These are phyloP conservation scores for Holtermanniella nyarrowii DNA, from an alignment of 768 basidiomycete species.

Conservation along the genomic window DNA sequence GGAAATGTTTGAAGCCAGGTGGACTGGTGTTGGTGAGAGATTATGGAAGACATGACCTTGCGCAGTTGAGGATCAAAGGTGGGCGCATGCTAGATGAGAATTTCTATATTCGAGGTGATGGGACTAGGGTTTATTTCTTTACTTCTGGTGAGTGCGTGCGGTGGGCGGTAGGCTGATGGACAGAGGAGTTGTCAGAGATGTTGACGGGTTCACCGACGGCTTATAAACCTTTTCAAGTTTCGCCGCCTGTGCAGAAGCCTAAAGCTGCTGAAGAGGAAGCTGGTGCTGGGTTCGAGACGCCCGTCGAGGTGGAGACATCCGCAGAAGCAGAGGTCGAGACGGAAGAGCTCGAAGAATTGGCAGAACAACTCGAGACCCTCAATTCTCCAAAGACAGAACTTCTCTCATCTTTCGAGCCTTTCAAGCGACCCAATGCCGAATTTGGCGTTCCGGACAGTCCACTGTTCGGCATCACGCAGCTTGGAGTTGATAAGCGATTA, in stretches of 20 bases:
- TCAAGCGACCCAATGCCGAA: slow-evolving; percentile 3
- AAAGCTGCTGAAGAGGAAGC: neutral
- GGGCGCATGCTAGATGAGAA: slow-evolving; percentile 82
- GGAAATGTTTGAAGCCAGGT: slow-evolving; percentile 84
- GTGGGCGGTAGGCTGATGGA: slow-evolving; percentile 1
- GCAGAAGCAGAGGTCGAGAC: too few relatives aligned
- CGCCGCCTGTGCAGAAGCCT: slow-evolving; percentile 2
- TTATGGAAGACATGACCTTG: slow-evolving; percentile 89
- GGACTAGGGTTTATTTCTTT: slow-evolving; percentile 95
- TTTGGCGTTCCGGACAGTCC: slow-evolving; percentile 46
- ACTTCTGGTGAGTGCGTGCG: slow-evolving; percentile 54
- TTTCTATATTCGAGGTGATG: slow-evolving; percentile 93
- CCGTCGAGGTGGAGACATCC: too few relatives aligned
- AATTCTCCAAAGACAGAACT: neutral
- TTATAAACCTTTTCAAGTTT: slow-evolving; percentile 4
- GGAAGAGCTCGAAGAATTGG: slow-evolving; percentile 19
- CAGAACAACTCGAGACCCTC: too few relatives aligned
- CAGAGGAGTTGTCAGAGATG: slow-evolving; percentile 68
- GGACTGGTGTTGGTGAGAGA: slow-evolving; percentile 79
- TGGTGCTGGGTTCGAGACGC: too few relatives aligned
- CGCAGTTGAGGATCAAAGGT: slow-evolving; percentile 84
- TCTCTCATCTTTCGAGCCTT: neutral
- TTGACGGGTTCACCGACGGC: slow-evolving; percentile 53
- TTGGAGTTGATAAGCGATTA: slow-evolving; percentile 80
- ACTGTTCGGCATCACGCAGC: slow-evolving; percentile 67